A percentile compares a stretch with the other conserved stretches of the same genome.
Conservation (phyloP, 345 rosid species). For the Abelmoschus esculentus region DNA sequence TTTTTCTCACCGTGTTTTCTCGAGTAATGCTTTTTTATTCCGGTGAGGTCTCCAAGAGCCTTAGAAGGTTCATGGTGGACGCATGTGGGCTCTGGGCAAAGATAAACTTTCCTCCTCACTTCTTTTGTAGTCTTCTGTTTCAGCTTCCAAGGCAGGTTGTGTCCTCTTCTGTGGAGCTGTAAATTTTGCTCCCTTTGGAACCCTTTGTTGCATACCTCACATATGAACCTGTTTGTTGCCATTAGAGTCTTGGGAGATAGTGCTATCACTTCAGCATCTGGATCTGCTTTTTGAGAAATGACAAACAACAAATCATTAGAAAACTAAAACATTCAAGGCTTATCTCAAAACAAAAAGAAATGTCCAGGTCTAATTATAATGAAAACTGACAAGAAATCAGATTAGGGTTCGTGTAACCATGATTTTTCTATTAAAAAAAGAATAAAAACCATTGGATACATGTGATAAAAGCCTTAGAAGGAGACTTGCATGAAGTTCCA, state of each 20-base stretch:
- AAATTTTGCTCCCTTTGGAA: constrained; percentile 83
- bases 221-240: constrained; percentile 86
- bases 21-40: constrained; percentile 69
- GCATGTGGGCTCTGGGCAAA: constrained; percentile 79
- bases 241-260: constrained; percentile 80
- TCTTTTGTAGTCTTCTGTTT: constrained; percentile 74
- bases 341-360: no score
- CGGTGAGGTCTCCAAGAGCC: constrained; percentile 84
- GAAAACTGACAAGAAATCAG: neutral
- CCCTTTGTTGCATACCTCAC: constrained; percentile 85
- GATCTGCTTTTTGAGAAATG: constrained; percentile 39
- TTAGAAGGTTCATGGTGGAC: constrained; percentile 81
- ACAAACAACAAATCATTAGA: constrained; percentile 5
- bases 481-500: constrained; percentile 75
- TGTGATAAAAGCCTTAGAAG: neutral
- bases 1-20: constrained; percentile 86
- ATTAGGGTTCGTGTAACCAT: constrained; percentile 5
- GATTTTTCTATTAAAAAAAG: no score
- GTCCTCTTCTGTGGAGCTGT: constrained; percentile 86
- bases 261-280: constrained; percentile 85
- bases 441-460: constrained; percentile 5
- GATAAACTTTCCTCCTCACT: constrained; percentile 71
- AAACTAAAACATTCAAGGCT: neutral
- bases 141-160: constrained; percentile 82
- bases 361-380: no score